Conservation (phyloP, 495 filamentous ascomycete species). For the Aspergillus homomorphus region DNA sequence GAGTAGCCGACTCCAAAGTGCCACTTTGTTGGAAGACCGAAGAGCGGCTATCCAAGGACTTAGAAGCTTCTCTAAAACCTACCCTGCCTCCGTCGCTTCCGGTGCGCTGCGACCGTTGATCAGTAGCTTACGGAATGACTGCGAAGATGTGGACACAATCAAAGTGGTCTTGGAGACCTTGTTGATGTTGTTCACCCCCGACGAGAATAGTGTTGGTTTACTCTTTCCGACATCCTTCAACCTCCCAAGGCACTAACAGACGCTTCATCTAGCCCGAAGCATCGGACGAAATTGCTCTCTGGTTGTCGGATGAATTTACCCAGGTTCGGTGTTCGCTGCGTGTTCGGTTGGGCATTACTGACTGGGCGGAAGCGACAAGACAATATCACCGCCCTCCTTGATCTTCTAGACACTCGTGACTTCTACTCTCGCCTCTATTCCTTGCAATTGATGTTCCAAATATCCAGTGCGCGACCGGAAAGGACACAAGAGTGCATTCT, state of each 20-base stretch:
- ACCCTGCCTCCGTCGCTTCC: slow-evolving; percentile 93
- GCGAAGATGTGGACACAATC: slow-evolving; percentile 93
- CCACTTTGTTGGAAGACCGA: slow-evolving; percentile 89
- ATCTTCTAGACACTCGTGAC: slow-evolving; percentile 81
- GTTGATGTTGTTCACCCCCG: slow-evolving; percentile 82
- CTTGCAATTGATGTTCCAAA: slow-evolving; percentile 83
- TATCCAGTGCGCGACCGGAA: slow-evolving; percentile 81
- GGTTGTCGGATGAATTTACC: slow-evolving; percentile 97
- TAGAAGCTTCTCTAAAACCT: slow-evolving; percentile 92
- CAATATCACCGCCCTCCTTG: slow-evolving; percentile 87
- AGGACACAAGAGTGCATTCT: slow-evolving; percentile 95
- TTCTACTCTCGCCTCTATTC: slow-evolving; percentile 95
- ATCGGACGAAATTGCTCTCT: slow-evolving; percentile 92
- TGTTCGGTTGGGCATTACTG: slow-evolving; percentile 28
- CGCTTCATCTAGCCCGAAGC: slow-evolving; percentile 68
- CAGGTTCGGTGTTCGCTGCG: slow-evolving; percentile 54
- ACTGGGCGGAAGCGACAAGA: slow-evolving; percentile 71
- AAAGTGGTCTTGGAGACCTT: slow-evolving; percentile 93
- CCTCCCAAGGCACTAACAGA: slow-evolving; percentile 25
- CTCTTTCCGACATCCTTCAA: neutral
- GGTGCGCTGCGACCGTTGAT: slow-evolving; percentile 85
- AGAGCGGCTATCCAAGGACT: slow-evolving; percentile 89
- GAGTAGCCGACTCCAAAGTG: slow-evolving; percentile 78
- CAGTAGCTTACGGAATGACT: slow-evolving; percentile 76
- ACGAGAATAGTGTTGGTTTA: slow-evolving; percentile 61